Evolutionary conservation across 208 protist species (phyloP).

Genomic region (Acanthamoeba quina): DNA sequence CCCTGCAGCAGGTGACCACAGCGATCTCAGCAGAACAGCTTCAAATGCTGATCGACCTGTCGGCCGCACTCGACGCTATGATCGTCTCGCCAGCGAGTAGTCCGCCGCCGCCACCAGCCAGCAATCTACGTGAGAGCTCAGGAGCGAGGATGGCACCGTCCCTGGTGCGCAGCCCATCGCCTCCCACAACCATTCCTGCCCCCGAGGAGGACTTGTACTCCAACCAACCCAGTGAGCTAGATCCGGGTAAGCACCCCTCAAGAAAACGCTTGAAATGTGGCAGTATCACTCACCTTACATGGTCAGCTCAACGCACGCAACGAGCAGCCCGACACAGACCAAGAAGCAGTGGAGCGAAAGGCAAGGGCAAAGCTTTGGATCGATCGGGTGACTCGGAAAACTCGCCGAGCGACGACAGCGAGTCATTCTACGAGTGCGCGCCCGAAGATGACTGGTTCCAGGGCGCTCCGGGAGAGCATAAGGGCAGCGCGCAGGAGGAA

Average conservation of each 20-base stretch:
- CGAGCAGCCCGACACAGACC: not conserved
- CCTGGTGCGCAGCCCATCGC: not conserved
- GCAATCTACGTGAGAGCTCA: not conserved
- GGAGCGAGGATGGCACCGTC: constrained; percentile 2
- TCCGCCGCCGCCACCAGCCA: not conserved
- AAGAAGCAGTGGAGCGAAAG: not conserved
- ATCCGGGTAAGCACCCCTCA: not conserved
- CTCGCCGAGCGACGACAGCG: constrained; percentile 42
- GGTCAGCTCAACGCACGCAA: not conserved
- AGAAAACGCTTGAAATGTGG: not conserved
- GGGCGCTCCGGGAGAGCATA: not conserved
- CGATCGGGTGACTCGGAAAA: not conserved
- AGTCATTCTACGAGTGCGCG: constrained; percentile 46
- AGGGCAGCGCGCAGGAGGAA: not conserved
- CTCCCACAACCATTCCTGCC: not conserved
- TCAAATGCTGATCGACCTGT: constrained; percentile 61
- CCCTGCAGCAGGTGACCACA: constrained; percentile 15
- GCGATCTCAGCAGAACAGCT: constrained; percentile 58
- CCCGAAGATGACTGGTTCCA: constrained; percentile 51
- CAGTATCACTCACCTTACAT: not conserved
- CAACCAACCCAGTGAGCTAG: not conserved
- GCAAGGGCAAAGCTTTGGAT: not conserved
- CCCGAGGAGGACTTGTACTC: constrained; percentile 49
- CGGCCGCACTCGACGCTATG: constrained; percentile 30
- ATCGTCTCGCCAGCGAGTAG: not conserved